A percentile compares a stretch with the other conserved stretches of the same genome.
phyloP scores from a whole-genome alignment of 2,329 filamentous ascomycete species.

The Xylaria sp. region DNA sequence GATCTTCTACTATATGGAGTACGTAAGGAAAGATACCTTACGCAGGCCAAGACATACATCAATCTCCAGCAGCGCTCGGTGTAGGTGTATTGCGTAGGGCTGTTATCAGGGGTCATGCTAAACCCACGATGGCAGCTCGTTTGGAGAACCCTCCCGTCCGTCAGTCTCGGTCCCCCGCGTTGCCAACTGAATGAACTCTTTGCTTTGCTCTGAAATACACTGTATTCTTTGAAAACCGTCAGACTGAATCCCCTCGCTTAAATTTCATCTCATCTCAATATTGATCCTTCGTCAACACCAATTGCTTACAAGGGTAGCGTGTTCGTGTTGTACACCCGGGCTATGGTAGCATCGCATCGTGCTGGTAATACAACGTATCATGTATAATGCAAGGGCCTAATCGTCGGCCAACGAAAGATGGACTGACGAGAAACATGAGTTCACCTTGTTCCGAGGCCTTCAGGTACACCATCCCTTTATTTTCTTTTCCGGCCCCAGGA shows the following conservation, averaged over 20 bases:
- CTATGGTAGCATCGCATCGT: slow-evolving; percentile 7
- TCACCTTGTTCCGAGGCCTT: no score
- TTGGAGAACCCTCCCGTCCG: background rate
- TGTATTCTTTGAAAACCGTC: background rate
- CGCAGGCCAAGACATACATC: slow-evolving; percentile 3
- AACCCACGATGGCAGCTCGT: slow-evolving; percentile 21
- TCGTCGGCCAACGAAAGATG: background rate
- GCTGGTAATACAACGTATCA: background rate
- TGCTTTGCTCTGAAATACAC: background rate
- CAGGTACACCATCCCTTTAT: background rate
- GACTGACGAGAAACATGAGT: background rate
- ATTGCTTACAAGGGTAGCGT: background rate
- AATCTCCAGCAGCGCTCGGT: background rate
- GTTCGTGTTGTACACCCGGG: background rate
- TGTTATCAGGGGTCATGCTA: slow-evolving; percentile 22
- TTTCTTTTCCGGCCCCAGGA: background rate
- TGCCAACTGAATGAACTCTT: background rate
- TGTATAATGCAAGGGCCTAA: background rate
- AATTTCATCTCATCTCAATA: background rate
- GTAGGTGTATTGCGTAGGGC: background rate
- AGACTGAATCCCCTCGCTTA: background rate
- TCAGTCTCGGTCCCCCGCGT: slow-evolving; percentile 12
- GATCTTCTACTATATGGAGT: slow-evolving; percentile 5
- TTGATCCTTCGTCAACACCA: background rate
- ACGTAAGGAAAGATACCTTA: background rate